Base-by-base conservation (phyloP, 306 rosid species). In the Citrullus colocynthis region DNA sequence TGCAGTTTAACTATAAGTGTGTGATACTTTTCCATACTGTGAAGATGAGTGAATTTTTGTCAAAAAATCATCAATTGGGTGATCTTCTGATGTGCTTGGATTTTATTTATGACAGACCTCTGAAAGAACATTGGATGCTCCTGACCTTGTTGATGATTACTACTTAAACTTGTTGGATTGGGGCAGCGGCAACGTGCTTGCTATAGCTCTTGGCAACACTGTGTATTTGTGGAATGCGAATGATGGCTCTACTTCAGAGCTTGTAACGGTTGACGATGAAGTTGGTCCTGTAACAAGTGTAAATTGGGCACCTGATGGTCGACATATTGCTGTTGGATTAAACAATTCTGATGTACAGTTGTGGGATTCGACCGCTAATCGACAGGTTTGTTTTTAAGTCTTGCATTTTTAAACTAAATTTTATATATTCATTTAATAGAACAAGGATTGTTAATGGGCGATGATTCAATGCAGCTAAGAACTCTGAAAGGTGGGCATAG, bases 51-150 rank as follows among this genome's bases (percentile, higher is more conserved):
- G 44, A 39, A 5, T 39, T 7, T 39, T 39, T 39, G 44, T 39
- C 44, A 39, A 39, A 6, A 39, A 39, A 15, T 59, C 2, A 5
- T 6, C 6, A 28, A 6, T 55, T 77, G 36, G 44, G 18, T 28
- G 8, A 34, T 44, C 39, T 39, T 44, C 49, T 7, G 49, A 44
- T 9, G 12, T 36, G 28, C 28, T 63, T 81, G 64, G 24, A 24
- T 41, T 15, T 1, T 55, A 71, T 30, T 39, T 39, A 9, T 44
- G 49, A 11, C 44, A 89, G 96, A 86, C 87, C 74, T 91, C 93
- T 16, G 93, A 89, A 86, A 86, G 85, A 86, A 91, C 93, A 1
- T 48, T 91, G 79, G 97, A 89, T 80, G 97, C 97, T 65, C 94
- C 94, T 36, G 92, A 88, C 57, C 81, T 89, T 11, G 45, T 88